Conservation (phyloP, 306 rosid species). For the Cucurbita moschata region DNA sequence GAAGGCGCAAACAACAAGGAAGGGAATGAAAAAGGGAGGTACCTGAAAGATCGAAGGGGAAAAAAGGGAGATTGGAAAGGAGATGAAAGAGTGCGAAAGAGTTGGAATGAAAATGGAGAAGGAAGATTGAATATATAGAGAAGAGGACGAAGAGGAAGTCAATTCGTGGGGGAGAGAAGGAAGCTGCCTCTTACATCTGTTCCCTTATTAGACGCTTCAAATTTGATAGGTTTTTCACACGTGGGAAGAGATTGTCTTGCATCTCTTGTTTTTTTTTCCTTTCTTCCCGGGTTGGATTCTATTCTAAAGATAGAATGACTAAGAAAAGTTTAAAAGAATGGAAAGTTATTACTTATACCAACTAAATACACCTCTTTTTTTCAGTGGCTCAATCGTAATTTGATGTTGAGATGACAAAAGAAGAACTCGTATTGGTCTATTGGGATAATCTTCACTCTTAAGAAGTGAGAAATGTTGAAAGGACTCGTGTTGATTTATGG, state of each 20-base stretch:
- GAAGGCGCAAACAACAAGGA: no score
- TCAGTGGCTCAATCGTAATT: no score
- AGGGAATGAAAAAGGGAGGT: not conserved
- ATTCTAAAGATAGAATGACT: no score
- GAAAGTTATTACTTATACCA: no score
- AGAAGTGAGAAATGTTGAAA: no score
- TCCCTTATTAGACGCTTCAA: slow-evolving; percentile 10
- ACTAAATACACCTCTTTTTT: no score
- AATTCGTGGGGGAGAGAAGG: slow-evolving; percentile 19
- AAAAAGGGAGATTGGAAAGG: not conserved
- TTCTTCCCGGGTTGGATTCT: no score
- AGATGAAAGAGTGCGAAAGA: not conserved
- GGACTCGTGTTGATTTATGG: no score
- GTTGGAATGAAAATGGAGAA: not conserved
- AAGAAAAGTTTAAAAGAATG: no score
- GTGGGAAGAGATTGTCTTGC: not conserved
- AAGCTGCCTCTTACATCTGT: slow-evolving; percentile 25
- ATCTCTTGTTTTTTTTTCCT: not conserved
- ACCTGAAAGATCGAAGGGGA: not conserved
- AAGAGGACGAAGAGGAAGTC: slow-evolving; percentile 12
- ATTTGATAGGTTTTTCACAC: not conserved
- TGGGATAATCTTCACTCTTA: no score
- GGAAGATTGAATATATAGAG: not conserved
- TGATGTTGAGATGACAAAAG: no score
- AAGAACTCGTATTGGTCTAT: no score